phyloP scores from a whole-genome alignment of 192 early-diverging fungal species.

The Backusella westeae region DNA sequence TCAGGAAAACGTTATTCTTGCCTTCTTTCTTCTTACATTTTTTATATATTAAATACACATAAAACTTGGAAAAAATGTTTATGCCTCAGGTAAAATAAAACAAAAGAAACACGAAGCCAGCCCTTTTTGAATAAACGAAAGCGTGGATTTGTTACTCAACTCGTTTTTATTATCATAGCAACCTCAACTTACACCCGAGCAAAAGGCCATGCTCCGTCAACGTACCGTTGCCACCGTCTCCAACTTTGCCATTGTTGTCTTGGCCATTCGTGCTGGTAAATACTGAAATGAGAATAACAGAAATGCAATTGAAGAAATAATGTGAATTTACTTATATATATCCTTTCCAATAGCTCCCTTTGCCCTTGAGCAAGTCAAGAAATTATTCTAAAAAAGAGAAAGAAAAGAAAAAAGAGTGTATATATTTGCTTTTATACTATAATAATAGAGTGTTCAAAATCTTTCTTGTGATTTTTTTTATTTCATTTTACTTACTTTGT shows the following conservation, averaged over 20 bases:
- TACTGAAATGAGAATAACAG: background rate
- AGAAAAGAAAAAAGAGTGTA: background rate
- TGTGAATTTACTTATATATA: background rate
- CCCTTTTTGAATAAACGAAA: background rate
- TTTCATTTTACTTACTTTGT: slow-evolving; percentile 1
- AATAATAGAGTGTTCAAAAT: background rate
- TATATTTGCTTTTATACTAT: background rate
- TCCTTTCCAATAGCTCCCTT: slow-evolving; percentile 10
- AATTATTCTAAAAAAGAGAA: slow-evolving; percentile 8
- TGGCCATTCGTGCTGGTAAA: slow-evolving; percentile 32
- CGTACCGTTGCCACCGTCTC: slow-evolving; percentile 31
- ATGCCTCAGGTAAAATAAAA: slow-evolving; percentile 30
- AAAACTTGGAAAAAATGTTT: slow-evolving; percentile 19
- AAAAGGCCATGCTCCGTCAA: slow-evolving; percentile 34
- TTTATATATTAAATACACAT: background rate
- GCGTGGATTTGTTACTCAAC: slow-evolving; percentile 2
- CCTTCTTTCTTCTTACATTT: background rate
- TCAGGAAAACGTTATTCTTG: background rate
- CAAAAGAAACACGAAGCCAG: background rate
- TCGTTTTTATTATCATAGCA: slow-evolving; percentile 9
- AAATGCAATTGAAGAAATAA: background rate
- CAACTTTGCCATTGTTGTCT: slow-evolving; percentile 27
- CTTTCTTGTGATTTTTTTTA: background rate
- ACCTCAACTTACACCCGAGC: slow-evolving; percentile 36
- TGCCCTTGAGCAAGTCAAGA: slow-evolving; percentile 20